These are phyloP conservation scores for Glycyrrhiza uralensis DNA, from an alignment of 306 rosid genomes.

Conservation along the genomic window DNA sequence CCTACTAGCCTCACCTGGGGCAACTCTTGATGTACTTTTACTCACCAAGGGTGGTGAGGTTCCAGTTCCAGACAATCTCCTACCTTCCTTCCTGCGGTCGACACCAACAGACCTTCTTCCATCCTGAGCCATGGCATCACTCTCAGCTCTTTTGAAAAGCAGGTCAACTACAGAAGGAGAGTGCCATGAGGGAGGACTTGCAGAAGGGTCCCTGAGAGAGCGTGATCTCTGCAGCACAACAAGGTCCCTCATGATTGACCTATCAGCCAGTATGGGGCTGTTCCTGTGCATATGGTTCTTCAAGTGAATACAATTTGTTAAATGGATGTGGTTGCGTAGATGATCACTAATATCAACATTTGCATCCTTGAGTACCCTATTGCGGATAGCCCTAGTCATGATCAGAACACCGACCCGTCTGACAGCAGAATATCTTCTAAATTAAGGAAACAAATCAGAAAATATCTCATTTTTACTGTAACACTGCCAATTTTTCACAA, in stretches of 20 bases:
- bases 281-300: slow-evolving; percentile 99
- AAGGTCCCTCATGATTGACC: slow-evolving; percentile 92
- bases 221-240: slow-evolving; percentile 87
- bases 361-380: slow-evolving; percentile 93
- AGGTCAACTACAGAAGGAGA: slow-evolving; percentile 77
- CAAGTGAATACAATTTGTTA: slow-evolving; percentile 97
- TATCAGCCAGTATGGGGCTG: slow-evolving; percentile 83
- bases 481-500: slow-evolving; percentile 28
- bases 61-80: slow-evolving; percentile 62
- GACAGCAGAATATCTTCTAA: slow-evolving; percentile 39
- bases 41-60: slow-evolving; percentile 65
- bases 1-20: slow-evolving; percentile 57
- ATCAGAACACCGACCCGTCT: slow-evolving; percentile 52
- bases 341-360: slow-evolving; percentile 96
- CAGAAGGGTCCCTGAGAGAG: slow-evolving; percentile 95
- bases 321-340: slow-evolving; percentile 93
- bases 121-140: slow-evolving; percentile 52
- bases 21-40: slow-evolving; percentile 65
- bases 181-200: slow-evolving; percentile 94
- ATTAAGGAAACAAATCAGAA: slow-evolving; percentile 40
- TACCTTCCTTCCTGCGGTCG: slow-evolving; percentile 64
- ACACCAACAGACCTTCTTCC: slow-evolving; percentile 76
- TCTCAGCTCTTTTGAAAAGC: slow-evolving; percentile 66
- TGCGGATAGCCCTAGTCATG: slow-evolving; percentile 93
- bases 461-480: slow-evolving; percentile 45